Evolutionary conservation across 1,284 basidiomycete species (phyloP).

Genomic region (Trametes hirsuta): DNA sequence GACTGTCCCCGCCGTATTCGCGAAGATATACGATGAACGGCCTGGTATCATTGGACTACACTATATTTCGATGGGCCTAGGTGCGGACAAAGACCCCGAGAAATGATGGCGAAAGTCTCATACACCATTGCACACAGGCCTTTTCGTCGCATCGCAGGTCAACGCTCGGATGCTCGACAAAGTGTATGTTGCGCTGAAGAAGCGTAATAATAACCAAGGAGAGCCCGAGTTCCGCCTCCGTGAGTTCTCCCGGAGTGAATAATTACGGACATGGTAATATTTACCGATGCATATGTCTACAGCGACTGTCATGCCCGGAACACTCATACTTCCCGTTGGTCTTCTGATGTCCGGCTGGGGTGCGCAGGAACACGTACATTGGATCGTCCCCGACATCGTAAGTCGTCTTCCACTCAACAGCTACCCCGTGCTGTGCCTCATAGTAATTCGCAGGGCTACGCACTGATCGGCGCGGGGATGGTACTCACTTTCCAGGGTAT

Average conservation of each 20-base stretch:
- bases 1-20: constrained; percentile 64
- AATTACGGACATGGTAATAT: neutral
- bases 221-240: constrained; percentile 55
- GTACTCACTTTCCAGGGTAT: constrained; percentile 59
- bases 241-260: constrained; percentile 11
- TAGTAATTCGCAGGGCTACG: constrained; percentile 49
- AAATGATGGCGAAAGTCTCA: neutral
- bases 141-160: constrained; percentile 53
- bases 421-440: neutral
- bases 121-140: constrained; percentile 28
- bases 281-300: neutral
- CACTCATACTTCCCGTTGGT: constrained; percentile 56
- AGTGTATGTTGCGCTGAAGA: constrained; percentile 54
- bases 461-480: constrained; percentile 51
- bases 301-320: constrained; percentile 63
- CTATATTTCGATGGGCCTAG: constrained; percentile 65
- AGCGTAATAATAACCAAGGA: constrained; percentile 53
- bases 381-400: constrained; percentile 70
- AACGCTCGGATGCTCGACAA: constrained; percentile 60
- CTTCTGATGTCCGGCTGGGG: constrained; percentile 69
- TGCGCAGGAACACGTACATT: constrained; percentile 53
- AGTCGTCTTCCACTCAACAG: constrained; percentile 18
- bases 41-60: constrained; percentile 59
- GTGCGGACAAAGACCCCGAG: constrained; percentile 13
- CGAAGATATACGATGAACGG: constrained; percentile 50